Base-by-base conservation (phyloP, 1,284 basidiomycete species). In the Ceratobasidium sp. region DNA sequence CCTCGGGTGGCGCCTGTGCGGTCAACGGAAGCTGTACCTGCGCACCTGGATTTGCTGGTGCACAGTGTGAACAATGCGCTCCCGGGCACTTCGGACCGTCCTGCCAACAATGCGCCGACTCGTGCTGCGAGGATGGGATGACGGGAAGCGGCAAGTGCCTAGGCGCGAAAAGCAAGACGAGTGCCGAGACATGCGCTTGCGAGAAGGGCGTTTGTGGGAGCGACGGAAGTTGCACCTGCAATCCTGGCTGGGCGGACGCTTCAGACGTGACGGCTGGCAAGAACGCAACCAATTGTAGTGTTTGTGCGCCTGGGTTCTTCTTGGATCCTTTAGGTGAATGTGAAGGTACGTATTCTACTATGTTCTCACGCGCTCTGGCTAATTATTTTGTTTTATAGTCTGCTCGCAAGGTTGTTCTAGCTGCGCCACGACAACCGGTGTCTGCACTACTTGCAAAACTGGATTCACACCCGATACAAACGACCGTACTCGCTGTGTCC, bases 291-390 rank as follows among this genome's bases (percentile, higher is more conserved):
- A 75, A 77, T 30, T 95, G 93, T 79, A 87, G 90, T 13, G 83
- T 87, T 62, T 95, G 93, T 78, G 85, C 86, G 1, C 76, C 84
- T 16, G 93, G 93, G 0, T 95, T 92, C 81, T 94, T 91, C 83
- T 83, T 89, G 64, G 85, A 85, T 59, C 85, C 87, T 0, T 86
- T 82, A 9, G 92, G 92, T 1, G 87, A 91, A 77, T 95, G 93
- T 78, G 84, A 88, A 83, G 84, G 91, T 90, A 76, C 72, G 85
- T 81, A 50, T 44, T 38, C 11, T 47, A 11, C 41, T 13, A 13
- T 44, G 35, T 38, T n/a, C 1, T 58, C 35, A 32, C 26, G 11
- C 18, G 2, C 7, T 18, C 50, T 23, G 16, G 30, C 38, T 13
- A 61, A 30, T 14, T 26, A 47, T 44, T 44, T 13, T 30, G 38